Conservation (phyloP, 2,329 filamentous ascomycete genomes). For the Magnaporthiopsis incrustans region DNA sequence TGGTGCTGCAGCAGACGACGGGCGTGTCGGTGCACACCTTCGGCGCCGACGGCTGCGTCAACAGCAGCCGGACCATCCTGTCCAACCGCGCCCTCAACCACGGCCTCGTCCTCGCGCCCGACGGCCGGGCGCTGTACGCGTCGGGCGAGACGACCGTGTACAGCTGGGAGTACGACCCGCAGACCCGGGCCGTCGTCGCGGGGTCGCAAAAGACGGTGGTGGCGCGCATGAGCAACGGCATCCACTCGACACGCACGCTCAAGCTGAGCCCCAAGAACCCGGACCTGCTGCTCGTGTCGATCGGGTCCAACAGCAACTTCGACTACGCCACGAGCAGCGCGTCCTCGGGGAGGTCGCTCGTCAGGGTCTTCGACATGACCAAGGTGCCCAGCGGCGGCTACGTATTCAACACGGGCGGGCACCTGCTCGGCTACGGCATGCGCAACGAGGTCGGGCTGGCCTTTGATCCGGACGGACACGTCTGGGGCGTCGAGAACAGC, state of each 20-base stretch:
- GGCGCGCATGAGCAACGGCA: conserved; percentile 28
- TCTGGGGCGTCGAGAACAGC: conserved; percentile 40
- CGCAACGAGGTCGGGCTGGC: conserved; percentile 56
- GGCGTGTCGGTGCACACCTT: conserved; percentile 27
- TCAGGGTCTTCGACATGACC: conserved; percentile 33
- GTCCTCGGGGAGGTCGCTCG: conserved; percentile 27
- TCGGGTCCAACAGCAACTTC: conserved; percentile 30
- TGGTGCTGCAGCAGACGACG: conserved; percentile 23
- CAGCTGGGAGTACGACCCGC: conserved; percentile 49
- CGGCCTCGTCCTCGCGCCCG: conserved; percentile 29
- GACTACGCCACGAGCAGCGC: conserved; percentile 26
- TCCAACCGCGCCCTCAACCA: conserved; percentile 26
- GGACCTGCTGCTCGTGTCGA: conserved; percentile 29
- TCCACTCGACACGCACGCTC: conserved; percentile 30
- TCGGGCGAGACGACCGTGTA: conserved; percentile 36
- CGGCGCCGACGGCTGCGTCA: conserved; percentile 26
- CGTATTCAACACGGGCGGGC: conserved; percentile 30
- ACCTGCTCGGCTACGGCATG: conserved; percentile 34
- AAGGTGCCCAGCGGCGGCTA: conserved; percentile 26
- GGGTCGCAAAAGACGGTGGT: conserved; percentile 28
- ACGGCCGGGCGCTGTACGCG: conserved; percentile 30
- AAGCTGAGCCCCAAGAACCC: conserved; percentile 27
- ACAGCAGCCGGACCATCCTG: conserved; percentile 20
- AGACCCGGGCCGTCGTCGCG: conserved; percentile 34
- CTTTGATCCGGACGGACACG: conserved; percentile 31